Evolutionary conservation across 257 asterid genomes (phyloP).

Genomic region (Solanum appendiculatum): DNA sequence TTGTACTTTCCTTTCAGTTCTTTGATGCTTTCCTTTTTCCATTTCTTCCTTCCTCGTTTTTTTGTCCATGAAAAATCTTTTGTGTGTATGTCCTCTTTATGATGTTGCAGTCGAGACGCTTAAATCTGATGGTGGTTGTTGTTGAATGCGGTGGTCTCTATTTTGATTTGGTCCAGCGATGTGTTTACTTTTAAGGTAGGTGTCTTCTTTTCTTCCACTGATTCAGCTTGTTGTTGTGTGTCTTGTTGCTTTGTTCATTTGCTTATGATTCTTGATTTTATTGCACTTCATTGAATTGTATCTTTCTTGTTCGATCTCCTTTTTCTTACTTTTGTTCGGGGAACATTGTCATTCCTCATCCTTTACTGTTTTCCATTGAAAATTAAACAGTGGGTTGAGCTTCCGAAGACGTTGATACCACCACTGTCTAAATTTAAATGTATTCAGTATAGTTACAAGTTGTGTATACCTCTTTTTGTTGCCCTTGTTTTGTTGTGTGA

Average conservation of each 20-base stretch:
- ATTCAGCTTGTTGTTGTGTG: background rate
- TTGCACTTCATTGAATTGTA: background rate
- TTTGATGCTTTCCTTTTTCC: background rate
- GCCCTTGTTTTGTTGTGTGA: too few relatives aligned
- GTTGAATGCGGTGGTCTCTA: background rate
- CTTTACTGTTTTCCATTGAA: background rate
- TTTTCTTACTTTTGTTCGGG: background rate
- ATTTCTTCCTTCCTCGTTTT: background rate
- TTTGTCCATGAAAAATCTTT: background rate
- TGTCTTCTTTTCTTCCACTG: background rate
- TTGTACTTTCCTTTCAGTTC: background rate
- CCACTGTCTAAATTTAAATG: background rate
- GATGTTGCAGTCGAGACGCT: too few relatives aligned
- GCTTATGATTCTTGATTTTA: background rate
- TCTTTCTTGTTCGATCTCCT: background rate
- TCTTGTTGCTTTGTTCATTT: background rate
- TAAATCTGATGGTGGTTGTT: background rate
- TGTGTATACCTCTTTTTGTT: too few relatives aligned
- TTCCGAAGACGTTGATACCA: background rate
- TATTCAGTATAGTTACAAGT: too few relatives aligned
- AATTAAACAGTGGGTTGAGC: background rate
- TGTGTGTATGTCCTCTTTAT: too few relatives aligned
- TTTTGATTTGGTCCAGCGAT: background rate
- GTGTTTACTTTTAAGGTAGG: background rate
- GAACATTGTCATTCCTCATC: background rate